These are phyloP conservation scores for Iris pallida DNA, from an alignment of 116 monocot genomes.

Conservation along the genomic window DNA sequence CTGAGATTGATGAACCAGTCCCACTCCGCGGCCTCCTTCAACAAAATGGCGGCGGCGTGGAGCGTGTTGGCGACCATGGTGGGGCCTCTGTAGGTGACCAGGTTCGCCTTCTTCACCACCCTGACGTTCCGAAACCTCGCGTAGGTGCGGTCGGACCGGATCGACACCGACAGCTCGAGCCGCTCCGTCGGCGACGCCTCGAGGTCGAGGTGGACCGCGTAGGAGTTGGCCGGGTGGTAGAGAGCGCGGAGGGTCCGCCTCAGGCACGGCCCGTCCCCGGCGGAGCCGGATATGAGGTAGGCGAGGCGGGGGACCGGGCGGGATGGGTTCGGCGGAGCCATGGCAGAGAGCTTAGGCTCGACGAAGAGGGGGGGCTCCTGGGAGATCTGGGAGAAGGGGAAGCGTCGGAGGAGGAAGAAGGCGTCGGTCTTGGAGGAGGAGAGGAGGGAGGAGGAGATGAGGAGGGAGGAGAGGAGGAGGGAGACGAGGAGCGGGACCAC, in stretches of 20 bases:
- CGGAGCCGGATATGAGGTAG: constrained; percentile 53
- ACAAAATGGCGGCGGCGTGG: constrained; percentile 47
- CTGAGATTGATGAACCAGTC: constrained; percentile 57
- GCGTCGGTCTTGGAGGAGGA: constrained; percentile 8
- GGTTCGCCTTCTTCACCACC: constrained; percentile 38
- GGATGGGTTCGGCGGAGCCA: background rate
- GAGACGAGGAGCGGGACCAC: constrained; percentile 28
- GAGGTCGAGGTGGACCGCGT: constrained; percentile 46
- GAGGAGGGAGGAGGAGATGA: constrained; percentile 18
- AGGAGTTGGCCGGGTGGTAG: constrained; percentile 40
- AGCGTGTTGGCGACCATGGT: constrained; percentile 56
- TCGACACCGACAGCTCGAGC: constrained; percentile 25
- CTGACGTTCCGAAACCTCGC: constrained; percentile 33
- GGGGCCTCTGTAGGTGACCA: constrained; percentile 48
- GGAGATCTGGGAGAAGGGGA: constrained; percentile 2
- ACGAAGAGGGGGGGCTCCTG: constrained; percentile 11
- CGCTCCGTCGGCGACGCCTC: constrained; percentile 39
- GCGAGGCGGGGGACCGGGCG: constrained; percentile 33
- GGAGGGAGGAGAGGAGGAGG: constrained; percentile 31
- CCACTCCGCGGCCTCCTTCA: constrained; percentile 47
- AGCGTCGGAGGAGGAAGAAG: background rate
- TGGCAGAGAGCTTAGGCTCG: constrained; percentile 29
- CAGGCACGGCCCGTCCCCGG: constrained; percentile 37
- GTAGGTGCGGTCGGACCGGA: constrained; percentile 27
- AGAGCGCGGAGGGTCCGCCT: constrained; percentile 35